phyloP scores from a whole-genome alignment of 805 yeast genomes.

The Geotrichum ghanense region DNA sequence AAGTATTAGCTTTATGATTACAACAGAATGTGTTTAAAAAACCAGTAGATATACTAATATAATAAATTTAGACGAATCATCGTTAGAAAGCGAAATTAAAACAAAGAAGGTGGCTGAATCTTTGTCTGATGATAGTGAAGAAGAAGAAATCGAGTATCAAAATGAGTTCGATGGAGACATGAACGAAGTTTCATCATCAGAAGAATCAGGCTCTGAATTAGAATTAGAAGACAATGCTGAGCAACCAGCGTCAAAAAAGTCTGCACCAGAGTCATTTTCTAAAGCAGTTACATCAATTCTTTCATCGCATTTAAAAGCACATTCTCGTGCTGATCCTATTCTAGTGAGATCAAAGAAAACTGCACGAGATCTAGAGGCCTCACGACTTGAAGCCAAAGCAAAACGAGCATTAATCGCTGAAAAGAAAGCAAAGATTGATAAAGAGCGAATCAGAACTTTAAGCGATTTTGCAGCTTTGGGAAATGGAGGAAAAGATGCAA shows the following conservation, averaged over 20 bases:
- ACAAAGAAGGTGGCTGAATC: slow-evolving; percentile 15
- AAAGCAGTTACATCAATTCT: slow-evolving; percentile 74
- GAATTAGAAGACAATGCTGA: slow-evolving; percentile 9
- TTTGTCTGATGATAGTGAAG: slow-evolving; percentile 14
- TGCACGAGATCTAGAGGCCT: slow-evolving; percentile 64
- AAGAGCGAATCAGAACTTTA: slow-evolving; percentile 40
- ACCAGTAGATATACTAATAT: too few species aligned
- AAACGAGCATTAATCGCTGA: slow-evolving; percentile 58
- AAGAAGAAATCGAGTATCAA: slow-evolving; percentile 13
- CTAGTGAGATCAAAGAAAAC: slow-evolving; percentile 70
- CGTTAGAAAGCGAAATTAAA: slow-evolving; percentile 6
- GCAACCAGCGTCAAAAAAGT: slow-evolving; percentile 31
- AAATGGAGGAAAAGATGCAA: slow-evolving; percentile 34
- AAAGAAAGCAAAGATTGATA: slow-evolving; percentile 53
- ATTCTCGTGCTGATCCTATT: slow-evolving; percentile 82
- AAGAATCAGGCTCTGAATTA: slow-evolving; percentile 4
- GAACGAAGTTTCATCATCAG: slow-evolving; percentile 11
- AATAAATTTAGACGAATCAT: slow-evolving; percentile 4
- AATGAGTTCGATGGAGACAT: slow-evolving; percentile 18
- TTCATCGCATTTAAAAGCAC: slow-evolving; percentile 77
- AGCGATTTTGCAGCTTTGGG: not conserved
- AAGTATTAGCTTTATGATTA: too few species aligned
- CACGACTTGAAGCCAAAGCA: slow-evolving; percentile 77
- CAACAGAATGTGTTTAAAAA: too few species aligned
- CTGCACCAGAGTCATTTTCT: slow-evolving; percentile 68